A percentile compares a stretch with the other conserved stretches of the same genome.
Conservation (phyloP, 371 early-diverging fungal species). For the Cokeromyces recurvatus region DNA sequence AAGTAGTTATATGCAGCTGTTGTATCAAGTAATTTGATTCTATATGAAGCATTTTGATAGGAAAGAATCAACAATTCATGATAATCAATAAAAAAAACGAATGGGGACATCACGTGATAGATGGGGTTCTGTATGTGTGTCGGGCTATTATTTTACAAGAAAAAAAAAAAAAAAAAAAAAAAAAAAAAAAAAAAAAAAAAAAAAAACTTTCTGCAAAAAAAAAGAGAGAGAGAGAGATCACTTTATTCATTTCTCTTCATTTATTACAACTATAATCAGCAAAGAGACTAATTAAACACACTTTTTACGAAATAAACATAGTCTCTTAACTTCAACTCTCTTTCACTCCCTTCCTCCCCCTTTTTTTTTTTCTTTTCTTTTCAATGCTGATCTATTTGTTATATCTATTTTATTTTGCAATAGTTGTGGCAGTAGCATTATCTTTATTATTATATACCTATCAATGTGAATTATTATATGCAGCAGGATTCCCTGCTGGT, state of each 20-base stretch:
- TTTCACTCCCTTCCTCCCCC: too few relatives aligned
- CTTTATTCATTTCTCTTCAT: too few relatives aligned
- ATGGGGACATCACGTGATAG: slow-evolving; percentile 24
- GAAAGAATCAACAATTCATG: too few relatives aligned
- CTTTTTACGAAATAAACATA: not conserved
- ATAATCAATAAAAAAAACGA: not conserved
- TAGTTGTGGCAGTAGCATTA: slow-evolving; percentile 19
- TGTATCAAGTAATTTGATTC: too few relatives aligned
- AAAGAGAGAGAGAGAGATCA: too few relatives aligned
- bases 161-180: not conserved
- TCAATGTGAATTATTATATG: slow-evolving; percentile 42
- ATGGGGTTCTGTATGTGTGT: slow-evolving; percentile 16
- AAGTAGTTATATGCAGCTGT: too few relatives aligned
- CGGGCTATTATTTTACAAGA: not conserved
- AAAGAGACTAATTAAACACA: too few relatives aligned
- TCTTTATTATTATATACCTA: slow-evolving; percentile 33
- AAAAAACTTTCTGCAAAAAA: too few relatives aligned
- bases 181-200: too few relatives aligned
- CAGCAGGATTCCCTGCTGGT: slow-evolving; percentile 42
- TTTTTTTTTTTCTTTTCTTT: slow-evolving; percentile 7
- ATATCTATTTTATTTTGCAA: slow-evolving; percentile 23
- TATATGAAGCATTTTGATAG: too few relatives aligned
- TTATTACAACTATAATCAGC: too few relatives aligned
- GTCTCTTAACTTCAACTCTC: too few relatives aligned
- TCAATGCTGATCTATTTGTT: slow-evolving; percentile 19